Percentiles rank a stretch among this genome's conserved stretches.
Conservation (phyloP, 169 alveolate species). For the Blepharisma undulans region DNA sequence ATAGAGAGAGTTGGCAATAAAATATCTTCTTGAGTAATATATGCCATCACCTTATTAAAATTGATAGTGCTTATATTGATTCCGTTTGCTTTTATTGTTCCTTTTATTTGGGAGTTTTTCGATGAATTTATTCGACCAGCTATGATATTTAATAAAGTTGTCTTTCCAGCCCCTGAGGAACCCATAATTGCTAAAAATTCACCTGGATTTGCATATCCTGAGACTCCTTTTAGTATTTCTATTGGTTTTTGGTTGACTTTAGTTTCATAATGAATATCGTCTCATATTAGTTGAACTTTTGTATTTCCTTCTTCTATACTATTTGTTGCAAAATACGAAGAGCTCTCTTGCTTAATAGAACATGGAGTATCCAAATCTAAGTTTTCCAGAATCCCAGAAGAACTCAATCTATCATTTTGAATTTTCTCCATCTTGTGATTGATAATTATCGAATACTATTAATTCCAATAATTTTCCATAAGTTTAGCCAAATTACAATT, state of each 20-base stretch:
- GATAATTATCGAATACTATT: too few species aligned
- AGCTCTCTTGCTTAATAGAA: not conserved
- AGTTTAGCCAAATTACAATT: too few species aligned
- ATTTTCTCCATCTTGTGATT: not conserved
- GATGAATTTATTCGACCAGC: constrained; percentile 69
- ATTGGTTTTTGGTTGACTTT: not conserved
- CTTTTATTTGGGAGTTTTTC: constrained; percentile 30
- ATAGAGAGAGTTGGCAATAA: constrained; percentile 68
- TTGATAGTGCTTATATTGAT: constrained; percentile 5
- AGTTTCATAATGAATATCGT: not conserved
- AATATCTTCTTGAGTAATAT: constrained; percentile 79
- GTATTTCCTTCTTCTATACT: constrained; percentile 74
- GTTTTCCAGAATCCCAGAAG: not conserved
- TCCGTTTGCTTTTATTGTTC: constrained; percentile 45
- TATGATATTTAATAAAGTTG: constrained; percentile 76
- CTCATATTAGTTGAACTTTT: not conserved
- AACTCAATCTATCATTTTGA: not conserved
- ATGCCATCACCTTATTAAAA: constrained; percentile 37
- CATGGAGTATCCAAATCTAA: not conserved
- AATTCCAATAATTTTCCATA: too few species aligned
- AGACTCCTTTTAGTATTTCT: constrained; percentile 38
- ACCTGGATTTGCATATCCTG: constrained; percentile 50
- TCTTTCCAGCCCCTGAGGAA: constrained; percentile 88
- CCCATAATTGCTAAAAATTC: constrained; percentile 81
- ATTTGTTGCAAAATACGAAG: not conserved